Conservation (phyloP, 768 basidiomycete genomes). For the Lentinula lateritia region DNA sequence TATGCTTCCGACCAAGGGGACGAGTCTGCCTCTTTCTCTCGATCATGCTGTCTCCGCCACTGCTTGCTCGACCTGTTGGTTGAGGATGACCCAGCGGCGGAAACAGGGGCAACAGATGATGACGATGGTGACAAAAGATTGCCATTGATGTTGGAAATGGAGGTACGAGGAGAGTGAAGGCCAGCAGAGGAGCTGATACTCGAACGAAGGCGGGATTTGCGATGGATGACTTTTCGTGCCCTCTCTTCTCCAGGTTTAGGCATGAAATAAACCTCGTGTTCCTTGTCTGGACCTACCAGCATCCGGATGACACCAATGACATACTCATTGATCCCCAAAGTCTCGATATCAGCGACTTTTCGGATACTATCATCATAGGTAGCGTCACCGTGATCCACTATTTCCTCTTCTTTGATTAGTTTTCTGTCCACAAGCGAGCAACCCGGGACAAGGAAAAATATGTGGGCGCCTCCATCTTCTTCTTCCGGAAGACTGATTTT, state of each 20-base stretch:
- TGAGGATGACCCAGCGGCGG: conserved; percentile 16
- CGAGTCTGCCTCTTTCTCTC: not conserved
- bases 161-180: not conserved
- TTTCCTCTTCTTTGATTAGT: conserved; percentile 55
- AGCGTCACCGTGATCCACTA: conserved; percentile 56
- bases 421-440: conserved; percentile 56
- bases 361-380: conserved; percentile 41
- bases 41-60: not conserved
- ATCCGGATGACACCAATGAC: conserved; percentile 53
- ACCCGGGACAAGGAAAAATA: conserved; percentile 65
- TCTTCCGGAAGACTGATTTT: conserved; percentile 55
- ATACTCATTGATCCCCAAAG: conserved; percentile 44
- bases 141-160: not conserved
- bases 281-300: conserved; percentile 60
- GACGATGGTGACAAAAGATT: conserved; percentile 16
- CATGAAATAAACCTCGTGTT: conserved; percentile 62
- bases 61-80: conserved; percentile 1
- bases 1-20: not conserved
- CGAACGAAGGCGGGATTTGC: not conserved
- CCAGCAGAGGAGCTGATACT: not conserved
- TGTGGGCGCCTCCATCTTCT: conserved; percentile 41
- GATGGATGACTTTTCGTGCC: conserved; percentile 2
- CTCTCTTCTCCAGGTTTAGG: conserved; percentile 43
- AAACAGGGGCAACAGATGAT: conserved; percentile 17
- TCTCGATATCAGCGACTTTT: conserved; percentile 44